Evolutionary conservation across 805 yeast species (phyloP), one percentile per base, ranked within the genome.

Genomic region (Kodamaea kakaduensis): DNA sequence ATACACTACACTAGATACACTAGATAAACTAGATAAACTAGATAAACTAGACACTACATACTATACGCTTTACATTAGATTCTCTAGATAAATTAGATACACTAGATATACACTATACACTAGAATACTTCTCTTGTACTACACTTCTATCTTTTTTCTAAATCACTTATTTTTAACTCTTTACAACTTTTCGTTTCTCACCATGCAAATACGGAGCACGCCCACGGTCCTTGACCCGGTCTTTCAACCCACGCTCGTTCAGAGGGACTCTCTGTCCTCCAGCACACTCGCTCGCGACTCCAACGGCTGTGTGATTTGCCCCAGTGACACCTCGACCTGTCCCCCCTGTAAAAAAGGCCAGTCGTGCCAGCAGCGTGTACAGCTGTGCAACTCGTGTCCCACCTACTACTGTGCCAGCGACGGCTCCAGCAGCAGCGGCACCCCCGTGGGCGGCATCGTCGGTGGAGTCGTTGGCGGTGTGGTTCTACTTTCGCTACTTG

Each of bases 381-480:
- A 24, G 15, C 18, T 15, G 5, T 32, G 35, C 18, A 78, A 71
- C 43, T 68, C 85, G 1, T 82, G 89, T 51, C 35, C 55, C 2
- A 37, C 61, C 31, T 83, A 90, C 52, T 68, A 67, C 42, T 61
- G 67, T 45, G 45, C 42, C 8, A 31, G 48, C 1, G 49, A 38
- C 8, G 25, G 30, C 9, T 7, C 33, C 14, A 17, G 39, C n/a
- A 29, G 36, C 9, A 35, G 29, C n/a, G 17, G 41, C 21, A 26
- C 51, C 1, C 53, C 59, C 9, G 44, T 7, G 52, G 67, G 86
- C 5, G 85, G 79, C 5, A 71, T 81, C 14, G 84, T 81, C 0
- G 90, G 88, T 15, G 89, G 88, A 17, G 78, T 80, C 1, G 71
- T 78, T 2, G 89, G 84, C 13, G 81, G 83, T 12, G 66, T 75